phyloP scores from a whole-genome alignment of 2,329 filamentous ascomycete species.

The Calonectria pteridis region DNA sequence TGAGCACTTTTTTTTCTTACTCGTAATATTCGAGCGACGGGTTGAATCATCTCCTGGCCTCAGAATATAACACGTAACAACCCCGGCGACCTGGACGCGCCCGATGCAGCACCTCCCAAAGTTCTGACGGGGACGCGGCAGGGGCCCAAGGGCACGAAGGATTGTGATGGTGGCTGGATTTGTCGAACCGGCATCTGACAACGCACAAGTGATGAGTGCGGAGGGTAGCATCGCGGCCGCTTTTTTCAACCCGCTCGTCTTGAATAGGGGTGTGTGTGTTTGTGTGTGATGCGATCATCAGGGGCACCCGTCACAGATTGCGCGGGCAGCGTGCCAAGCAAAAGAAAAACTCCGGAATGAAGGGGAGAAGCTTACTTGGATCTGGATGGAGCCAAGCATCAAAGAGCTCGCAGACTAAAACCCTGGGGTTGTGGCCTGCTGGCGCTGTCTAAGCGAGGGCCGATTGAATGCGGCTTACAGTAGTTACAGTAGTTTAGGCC shows the following conservation, averaged over 20 bases:
- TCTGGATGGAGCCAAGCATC: neutral
- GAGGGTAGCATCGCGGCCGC: conserved; percentile 1
- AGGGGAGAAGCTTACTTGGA: conserved; percentile 14
- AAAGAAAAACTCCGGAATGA: conserved; percentile 19
- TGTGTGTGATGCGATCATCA: conserved; percentile 8
- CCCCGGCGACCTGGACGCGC: neutral
- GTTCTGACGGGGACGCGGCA: neutral
- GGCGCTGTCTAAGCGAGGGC: neutral
- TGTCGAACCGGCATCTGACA: conserved; percentile 1
- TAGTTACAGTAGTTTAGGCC: conserved; percentile 1
- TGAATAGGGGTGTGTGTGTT: neutral
- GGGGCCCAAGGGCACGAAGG: conserved; percentile 1
- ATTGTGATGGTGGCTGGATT: conserved; percentile 12
- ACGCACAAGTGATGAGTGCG: neutral
- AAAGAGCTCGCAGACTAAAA: conserved; percentile 3
- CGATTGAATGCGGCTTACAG: neutral
- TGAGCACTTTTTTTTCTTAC: neutral
- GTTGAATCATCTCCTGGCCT: neutral
- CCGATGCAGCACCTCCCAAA: neutral
- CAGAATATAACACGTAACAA: neutral
- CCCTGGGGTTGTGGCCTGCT: neutral
- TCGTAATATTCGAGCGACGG: neutral
- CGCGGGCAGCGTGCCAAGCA: neutral
- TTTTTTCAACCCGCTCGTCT: neutral
- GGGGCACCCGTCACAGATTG: conserved; percentile 8